Evolutionary conservation across 2,329 filamentous ascomycete genomes (phyloP).

Genomic region (Aulographum hederae): DNA sequence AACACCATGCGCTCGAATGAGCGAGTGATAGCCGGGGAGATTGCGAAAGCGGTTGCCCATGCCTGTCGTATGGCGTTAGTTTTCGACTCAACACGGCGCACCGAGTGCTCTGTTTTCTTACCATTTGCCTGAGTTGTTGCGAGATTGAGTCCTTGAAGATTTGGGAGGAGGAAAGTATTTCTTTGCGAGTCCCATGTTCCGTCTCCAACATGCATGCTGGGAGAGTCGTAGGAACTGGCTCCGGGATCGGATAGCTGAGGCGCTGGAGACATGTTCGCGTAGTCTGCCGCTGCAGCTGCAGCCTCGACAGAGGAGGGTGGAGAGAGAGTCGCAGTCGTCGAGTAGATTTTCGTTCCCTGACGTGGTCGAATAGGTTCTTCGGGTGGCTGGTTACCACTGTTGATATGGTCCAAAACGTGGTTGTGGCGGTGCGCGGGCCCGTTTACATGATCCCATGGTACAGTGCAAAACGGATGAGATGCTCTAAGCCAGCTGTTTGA

Average conservation of each 20-base stretch:
- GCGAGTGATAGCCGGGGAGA: conserved; percentile 48
- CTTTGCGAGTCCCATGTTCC: conserved; percentile 67
- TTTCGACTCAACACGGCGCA: neutral
- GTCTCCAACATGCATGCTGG: conserved; percentile 57
- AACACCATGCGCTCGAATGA: conserved; percentile 55
- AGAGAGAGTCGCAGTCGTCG: no score
- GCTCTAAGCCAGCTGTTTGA: no score
- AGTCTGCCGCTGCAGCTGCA: no score
- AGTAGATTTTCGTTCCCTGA: no score
- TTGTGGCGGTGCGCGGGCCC: no score
- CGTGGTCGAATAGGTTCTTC: no score
- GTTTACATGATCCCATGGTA: no score
- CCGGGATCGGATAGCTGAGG: conserved; percentile 35
- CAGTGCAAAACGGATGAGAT: no score
- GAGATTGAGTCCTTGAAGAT: conserved; percentile 58
- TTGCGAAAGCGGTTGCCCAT: conserved; percentile 68
- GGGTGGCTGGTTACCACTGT: no score
- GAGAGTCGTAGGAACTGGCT: conserved; percentile 51
- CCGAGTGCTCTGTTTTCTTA: no score
- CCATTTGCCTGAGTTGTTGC: conserved; percentile 76
- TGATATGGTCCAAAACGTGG: no score
- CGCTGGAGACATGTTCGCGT: conserved; percentile 36
- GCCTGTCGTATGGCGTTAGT: conserved; percentile 26
- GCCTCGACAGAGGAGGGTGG: no score
- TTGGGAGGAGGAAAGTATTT: conserved; percentile 63